Evolutionary conservation across 2,329 filamentous ascomycete genomes (phyloP), one percentile per base, ranked within the genome.

Genomic region (Cladosporium sp.): DNA sequence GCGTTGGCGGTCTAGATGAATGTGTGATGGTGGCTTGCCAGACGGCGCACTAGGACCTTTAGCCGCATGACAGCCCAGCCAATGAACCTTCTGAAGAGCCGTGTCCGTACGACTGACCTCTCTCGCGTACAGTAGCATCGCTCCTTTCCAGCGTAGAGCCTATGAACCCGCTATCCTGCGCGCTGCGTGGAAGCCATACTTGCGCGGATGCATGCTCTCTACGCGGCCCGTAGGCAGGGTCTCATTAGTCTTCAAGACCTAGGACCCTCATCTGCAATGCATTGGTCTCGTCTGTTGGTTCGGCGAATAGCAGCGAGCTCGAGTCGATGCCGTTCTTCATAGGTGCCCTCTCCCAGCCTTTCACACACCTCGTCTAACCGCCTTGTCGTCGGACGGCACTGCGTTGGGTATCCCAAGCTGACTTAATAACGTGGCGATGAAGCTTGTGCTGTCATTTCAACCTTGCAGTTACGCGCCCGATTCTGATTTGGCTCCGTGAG

Each of bases 281-380:
- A 14, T 21, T 62, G 61, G 61, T 18, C 28, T 38, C 28, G 67
- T 66, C 47, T 66, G 30, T n/a, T 41, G 41, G 32, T 11, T 64
- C 64, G 68, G 67, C 74, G 74, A 75, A 76, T 76, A 44, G 73
- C 66, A 67, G 49, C 63, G 58, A 64, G 70, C 63, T 47, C 34
- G 60, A 55, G 59, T 65, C 57, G 41, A 60, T 66, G 71, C 59
- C 66, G 64, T 58, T 66, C 69, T 66, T 71, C 72, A 74, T 74
- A 73, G 72, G 73, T 69, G 60, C 65, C 65, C 57, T 65, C 61
- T 67, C 71, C 73, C 71, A 71, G 70, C 73, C 72, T 71, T 72
- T 71, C 68, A 72, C 30, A 72, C 67, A 52, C 38, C 59, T 71
- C 68, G 67, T 70, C 68, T 75, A 75, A 68, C 72, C 73, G 74